Conservation (phyloP, 306 rosid genomes). For the Abrus precatorius region DNA sequence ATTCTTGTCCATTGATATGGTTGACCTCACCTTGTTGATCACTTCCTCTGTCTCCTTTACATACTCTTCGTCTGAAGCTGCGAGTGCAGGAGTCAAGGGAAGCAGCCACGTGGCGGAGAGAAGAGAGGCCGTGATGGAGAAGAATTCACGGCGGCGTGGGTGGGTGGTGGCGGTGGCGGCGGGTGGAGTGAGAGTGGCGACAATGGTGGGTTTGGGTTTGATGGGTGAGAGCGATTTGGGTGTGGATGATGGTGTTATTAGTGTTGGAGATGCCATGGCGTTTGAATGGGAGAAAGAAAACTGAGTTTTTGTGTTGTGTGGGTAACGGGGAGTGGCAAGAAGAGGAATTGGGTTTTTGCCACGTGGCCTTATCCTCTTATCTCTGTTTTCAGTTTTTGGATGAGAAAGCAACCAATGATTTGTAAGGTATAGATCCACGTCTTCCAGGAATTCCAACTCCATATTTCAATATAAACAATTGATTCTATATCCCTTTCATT, state of each 20-base stretch:
- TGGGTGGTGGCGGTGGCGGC: constrained; percentile 1
- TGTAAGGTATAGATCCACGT: constrained; percentile 53
- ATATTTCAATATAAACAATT: neutral
- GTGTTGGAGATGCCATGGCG: constrained; percentile 84
- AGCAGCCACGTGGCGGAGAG: constrained; percentile 51
- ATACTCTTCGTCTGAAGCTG: constrained; percentile 80
- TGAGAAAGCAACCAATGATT: constrained; percentile 67
- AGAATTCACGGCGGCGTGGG: constrained; percentile 75
- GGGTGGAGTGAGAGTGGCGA: constrained; percentile 31
- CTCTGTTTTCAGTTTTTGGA: constrained; percentile 63
- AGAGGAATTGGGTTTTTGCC: constrained; percentile 64
- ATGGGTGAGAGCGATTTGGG: constrained; percentile 66
- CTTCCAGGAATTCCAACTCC: neutral
- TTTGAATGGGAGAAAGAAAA: neutral
- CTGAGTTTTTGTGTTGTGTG: constrained; percentile 36
- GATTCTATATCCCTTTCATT: neutral
- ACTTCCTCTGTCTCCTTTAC: constrained; percentile 83
- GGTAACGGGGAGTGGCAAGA: constrained; percentile 2
- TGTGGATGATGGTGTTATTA: constrained; percentile 85
- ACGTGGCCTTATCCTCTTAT: constrained; percentile 97
- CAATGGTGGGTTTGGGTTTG: constrained; percentile 56
- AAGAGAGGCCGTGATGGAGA: constrained; percentile 62
- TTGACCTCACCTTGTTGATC: constrained; percentile 73
- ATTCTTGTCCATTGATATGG: constrained; percentile 75
- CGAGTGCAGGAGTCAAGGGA: constrained; percentile 62